phyloP scores from a whole-genome alignment of 495 filamentous ascomycete genomes.

The Entonaema liquescens region DNA sequence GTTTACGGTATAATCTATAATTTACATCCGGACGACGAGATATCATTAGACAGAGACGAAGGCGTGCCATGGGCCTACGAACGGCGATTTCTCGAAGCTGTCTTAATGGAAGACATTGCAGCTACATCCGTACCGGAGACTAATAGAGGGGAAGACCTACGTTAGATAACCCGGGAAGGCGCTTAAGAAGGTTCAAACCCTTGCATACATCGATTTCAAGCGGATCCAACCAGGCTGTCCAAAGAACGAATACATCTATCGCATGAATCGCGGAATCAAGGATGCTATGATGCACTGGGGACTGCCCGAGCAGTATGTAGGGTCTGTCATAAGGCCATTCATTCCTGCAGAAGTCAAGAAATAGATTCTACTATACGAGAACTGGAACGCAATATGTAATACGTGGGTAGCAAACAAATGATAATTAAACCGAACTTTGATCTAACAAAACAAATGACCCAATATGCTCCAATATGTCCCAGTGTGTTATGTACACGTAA shows the following conservation, averaged over 20 bases:
- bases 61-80: constrained; percentile 52
- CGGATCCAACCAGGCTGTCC: constrained; percentile 31
- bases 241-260: constrained; percentile 47
- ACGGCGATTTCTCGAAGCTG: constrained; percentile 40
- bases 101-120: constrained; percentile 14
- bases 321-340: constrained; percentile 25
- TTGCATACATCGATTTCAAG: constrained; percentile 53
- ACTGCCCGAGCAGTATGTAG: constrained; percentile 47
- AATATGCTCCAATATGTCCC: neutral
- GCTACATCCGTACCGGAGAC: neutral
- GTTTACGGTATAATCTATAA: constrained; percentile 55
- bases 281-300: constrained; percentile 49
- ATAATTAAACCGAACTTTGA: constrained; percentile 5
- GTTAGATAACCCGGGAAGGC: neutral
- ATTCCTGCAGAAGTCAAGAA: constrained; percentile 4
- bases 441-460: neutral
- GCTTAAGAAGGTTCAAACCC: constrained; percentile 31
- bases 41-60: constrained; percentile 46
- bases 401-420: neutral
- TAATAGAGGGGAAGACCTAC: neutral
- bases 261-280: constrained; percentile 51
- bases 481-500: constrained; percentile 1
- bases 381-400: neutral
- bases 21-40: constrained; percentile 46
- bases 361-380: neutral